Evolutionary conservation across 345 rosid species (phyloP).

Genomic region (Citrus sinensis): DNA sequence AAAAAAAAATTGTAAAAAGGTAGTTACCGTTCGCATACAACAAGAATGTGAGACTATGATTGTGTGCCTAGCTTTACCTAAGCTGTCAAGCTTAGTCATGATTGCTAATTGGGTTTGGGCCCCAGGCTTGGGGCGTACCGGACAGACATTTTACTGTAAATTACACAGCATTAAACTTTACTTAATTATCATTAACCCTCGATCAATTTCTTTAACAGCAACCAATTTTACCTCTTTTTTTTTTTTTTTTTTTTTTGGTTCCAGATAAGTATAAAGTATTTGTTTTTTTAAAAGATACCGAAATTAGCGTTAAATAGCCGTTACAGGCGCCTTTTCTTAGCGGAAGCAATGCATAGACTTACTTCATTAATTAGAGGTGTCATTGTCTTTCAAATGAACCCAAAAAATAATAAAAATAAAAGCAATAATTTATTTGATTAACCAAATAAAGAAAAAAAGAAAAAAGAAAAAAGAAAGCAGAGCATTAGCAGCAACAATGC

Average conservation of each 20-base stretch:
- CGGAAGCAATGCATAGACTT: no score
- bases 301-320: constrained; percentile 9
- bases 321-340: neutral
- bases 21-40: constrained; percentile 21
- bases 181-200: neutral
- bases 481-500: neutral
- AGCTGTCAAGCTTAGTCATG: constrained; percentile 36
- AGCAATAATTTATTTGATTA: neutral
- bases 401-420: neutral
- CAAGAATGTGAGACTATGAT: constrained; percentile 46
- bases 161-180: neutral
- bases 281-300: neutral
- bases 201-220: neutral
- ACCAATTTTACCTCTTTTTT: no score
- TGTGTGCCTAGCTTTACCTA: constrained; percentile 35
- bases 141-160: neutral
- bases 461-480: no score
- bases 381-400: no score
- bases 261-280: no score
- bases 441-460: neutral
- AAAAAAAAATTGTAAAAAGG: neutral
- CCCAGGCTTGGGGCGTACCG: constrained; percentile 16
- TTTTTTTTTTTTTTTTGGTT: no score
- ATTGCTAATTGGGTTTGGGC: constrained; percentile 35
- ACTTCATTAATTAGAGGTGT: neutral